Base-by-base conservation (phyloP, 2,329 filamentous ascomycete genomes). In the Rugonectria rugulosa region DNA sequence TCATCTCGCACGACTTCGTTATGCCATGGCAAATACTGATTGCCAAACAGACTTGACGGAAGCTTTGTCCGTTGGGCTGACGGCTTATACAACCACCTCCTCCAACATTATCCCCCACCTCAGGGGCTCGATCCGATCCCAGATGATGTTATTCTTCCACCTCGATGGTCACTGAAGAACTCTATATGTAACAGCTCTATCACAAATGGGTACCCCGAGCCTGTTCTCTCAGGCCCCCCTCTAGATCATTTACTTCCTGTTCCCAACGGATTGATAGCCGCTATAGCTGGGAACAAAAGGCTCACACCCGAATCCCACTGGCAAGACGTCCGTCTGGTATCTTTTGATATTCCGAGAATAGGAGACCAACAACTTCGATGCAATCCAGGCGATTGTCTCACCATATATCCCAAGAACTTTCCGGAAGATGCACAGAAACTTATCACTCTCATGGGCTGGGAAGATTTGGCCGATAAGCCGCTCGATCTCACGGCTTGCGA, bases 241-340 rank as follows among this genome's bases (percentile, higher is more conserved):
- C 72, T 72, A 3, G 31, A 61, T 3, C 62, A 70, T 5, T 63
- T 70, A 4, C 77, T 91, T 2, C 81, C 87, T 0, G 79, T 92
- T 11, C 82, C 84, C 1, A 75, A 77, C 36, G 78, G 82, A 2
- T 77, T 85, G 60, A 73, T 72, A 0, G 89, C 88, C 8, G 81
- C 73, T 0, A 70, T 99, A 1, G 67, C 78, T 1, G 71, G 75
- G n/a, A 97, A 96, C 68, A 72, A 78, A 15, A 85, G 93, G 14
- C 73, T 96, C 6, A 99, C 95, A 0, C 87, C 93, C 0, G 43
- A 72, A 1, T 77, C 79, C 2, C 95, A 99, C 75, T 97, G 92
- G 88, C 95, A 99, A 77, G 95, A 99, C 75, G 94, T 98, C 38
- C 89, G 95, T 0, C 84, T 90, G 47, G 74, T 97, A n/a, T 81